Evolutionary conservation across 1,139 yeast genomes (phyloP), one percentile per base, ranked within the genome.

Genomic region (Candida sanyaensis): DNA sequence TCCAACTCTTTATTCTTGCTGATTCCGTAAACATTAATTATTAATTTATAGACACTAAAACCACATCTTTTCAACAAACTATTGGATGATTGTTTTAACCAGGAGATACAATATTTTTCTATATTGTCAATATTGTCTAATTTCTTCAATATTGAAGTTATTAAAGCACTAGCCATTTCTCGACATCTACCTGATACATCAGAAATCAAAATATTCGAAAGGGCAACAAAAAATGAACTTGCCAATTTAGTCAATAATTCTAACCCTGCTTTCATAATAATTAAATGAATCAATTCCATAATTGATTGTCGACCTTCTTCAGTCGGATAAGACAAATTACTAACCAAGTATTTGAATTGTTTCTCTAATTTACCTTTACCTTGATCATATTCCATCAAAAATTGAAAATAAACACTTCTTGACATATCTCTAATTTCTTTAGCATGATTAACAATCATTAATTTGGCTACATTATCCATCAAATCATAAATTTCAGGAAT

Each of bases 331-430:
- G 84, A 78, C 60, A 95, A 72, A 63, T 95, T 93, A 53, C 82
- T 83, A n/a, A 92, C 87, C 66, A 93, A 75, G 60, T 86, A 85
- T 54, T 86, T 84, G 66, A 92, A 84, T 58, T 89, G 96, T 58
- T 86, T 88, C 55, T 88, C 95, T 46, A 93, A 68, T 55, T 91
- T 81, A 5, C 95, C 92, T 60, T 85, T 80, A 30, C 98, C 92
- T 69, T 93, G 98, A 58, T 96, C 98, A 60, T 89, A 93, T 59
- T 91, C 97, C 86, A 92, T 88, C 59, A 93, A 70, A 59, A 93
- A 95, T 60, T 86, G 93, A 65, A 84, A 88, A 64, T 84, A 95
- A 1, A 88, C 84, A 54, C 89, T 80, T 65, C 98, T 80, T 8
- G 98, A 84, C 68, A 88, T 84, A 59, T 88, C 95, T 52, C 99